Evolutionary conservation across 768 basidiomycete species (phyloP), one percentile per base, ranked within the genome.

Genomic region (Suillus spraguei): DNA sequence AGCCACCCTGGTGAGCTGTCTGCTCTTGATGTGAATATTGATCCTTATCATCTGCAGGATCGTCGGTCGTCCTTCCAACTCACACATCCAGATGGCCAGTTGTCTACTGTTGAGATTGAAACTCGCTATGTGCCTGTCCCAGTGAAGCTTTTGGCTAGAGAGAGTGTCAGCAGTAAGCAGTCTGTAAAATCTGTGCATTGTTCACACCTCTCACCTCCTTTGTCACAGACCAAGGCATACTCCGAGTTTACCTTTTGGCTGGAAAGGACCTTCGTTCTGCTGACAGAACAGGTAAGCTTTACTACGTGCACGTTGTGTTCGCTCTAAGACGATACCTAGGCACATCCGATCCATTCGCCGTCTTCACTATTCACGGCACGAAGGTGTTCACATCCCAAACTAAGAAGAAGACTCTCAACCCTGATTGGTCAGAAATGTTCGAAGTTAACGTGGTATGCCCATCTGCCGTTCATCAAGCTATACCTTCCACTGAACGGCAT

Each of bases 81-180:
- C 14, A 72, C 74, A 5, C 74, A 81, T 55, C 72, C 80, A 22
- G 77, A 86, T 39, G 81, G 74, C 58, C 70, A 76, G 28, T 59
- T 72, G 7, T 87, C 88, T 32, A 87, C 79, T 0, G 81, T 99
- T 35, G 81, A 78, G 66, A 78, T 99, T 60, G 90, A 91, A 74
- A 81, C 92, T 11, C 89, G 94, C 50, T 99, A 91, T 75, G 84
- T 98, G 16, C 97, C 97, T 20, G 92, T 97, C 28, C 88, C 93
- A 14, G 88, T 98, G 64, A 81, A 79, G 65, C 81, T 99, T 33
- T 93, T 97, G 69, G 80, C 92, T 7, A 83, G 94, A 59, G 97
- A 99, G 74, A 95, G 88, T 67, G 85, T 97, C 66, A 98, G 94
- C 77, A 98, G 95, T 97, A 73, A 64, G 94, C 78, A 76, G 5